These are phyloP conservation scores for Lojkania enalia DNA, from an alignment of 2,329 filamentous ascomycete species.

Conservation along the genomic window DNA sequence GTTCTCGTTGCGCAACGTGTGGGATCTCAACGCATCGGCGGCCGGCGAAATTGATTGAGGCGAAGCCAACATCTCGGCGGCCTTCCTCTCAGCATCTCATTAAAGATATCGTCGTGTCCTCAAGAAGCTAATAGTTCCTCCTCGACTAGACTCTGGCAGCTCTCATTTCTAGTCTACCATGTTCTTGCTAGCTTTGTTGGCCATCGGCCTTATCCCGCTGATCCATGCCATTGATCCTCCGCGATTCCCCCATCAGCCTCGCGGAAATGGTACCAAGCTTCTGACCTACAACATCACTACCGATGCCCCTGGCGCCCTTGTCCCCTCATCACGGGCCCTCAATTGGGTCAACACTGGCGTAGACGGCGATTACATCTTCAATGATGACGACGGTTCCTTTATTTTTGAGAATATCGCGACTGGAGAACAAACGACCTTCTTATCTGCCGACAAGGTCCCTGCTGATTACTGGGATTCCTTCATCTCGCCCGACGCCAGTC, in stretches of 20 bases:
- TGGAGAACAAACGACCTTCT: conserved; percentile 59
- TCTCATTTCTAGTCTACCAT: conserved; percentile 17
- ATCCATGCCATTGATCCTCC: conserved; percentile 52
- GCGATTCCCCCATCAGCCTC: conserved; percentile 59
- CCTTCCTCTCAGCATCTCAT: background rate
- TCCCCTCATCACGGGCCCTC: conserved; percentile 52
- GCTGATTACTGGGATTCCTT: conserved; percentile 60
- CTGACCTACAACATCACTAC: conserved; percentile 65
- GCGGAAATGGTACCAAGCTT: conserved; percentile 59
- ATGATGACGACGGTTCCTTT: conserved; percentile 56
- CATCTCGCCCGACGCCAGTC: conserved; percentile 62
- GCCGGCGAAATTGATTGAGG: background rate
- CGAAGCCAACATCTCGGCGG: background rate
- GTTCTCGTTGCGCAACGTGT: conserved; percentile 13
- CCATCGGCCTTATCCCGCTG: conserved; percentile 28
- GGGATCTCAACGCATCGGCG: conserved; percentile 1
- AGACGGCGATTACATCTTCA: conserved; percentile 65
- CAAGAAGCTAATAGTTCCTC: too few relatives aligned
- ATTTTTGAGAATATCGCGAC: conserved; percentile 65
- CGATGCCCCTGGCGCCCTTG: conserved; percentile 42
- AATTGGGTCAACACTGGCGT: conserved; percentile 62
- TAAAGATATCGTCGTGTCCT: background rate
- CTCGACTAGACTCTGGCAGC: conserved; percentile 3
- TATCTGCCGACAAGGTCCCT: conserved; percentile 62
- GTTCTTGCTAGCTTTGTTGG: conserved; percentile 34